Conservation (phyloP, 2,329 filamentous ascomycete genomes). For the Aspergillus fumigatus region DNA sequence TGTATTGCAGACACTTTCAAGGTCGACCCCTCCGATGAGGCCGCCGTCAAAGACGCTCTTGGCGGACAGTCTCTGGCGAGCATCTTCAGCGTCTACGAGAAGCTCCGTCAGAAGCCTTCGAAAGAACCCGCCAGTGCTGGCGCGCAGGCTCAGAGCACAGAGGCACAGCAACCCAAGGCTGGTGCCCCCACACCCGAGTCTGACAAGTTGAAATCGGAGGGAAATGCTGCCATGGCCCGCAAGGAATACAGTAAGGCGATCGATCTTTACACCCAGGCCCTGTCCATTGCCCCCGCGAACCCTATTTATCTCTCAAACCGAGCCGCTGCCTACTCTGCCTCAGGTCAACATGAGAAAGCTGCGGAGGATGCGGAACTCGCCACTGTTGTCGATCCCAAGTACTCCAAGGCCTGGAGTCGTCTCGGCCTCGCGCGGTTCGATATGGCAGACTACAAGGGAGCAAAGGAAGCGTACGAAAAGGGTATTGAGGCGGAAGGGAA, state of each 20-base stretch:
- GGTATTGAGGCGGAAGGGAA: slow-evolving; percentile 93
- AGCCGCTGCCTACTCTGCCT: slow-evolving; percentile 84
- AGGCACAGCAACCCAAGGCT: slow-evolving; percentile 33
- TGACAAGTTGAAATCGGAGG: slow-evolving; percentile 81
- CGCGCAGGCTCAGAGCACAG: slow-evolving; percentile 39
- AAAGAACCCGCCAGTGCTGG: slow-evolving; percentile 41
- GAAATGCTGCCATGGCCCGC: slow-evolving; percentile 90
- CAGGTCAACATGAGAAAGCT: slow-evolving; percentile 77
- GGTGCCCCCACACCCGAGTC: slow-evolving; percentile 60
- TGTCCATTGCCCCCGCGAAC: slow-evolving; percentile 75
- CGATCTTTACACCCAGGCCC: slow-evolving; percentile 80
- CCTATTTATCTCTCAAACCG: slow-evolving; percentile 97
- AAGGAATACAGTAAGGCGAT: slow-evolving; percentile 86
- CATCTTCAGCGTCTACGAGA: slow-evolving; percentile 96
- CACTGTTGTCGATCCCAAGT: slow-evolving; percentile 79
- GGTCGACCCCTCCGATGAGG: slow-evolving; percentile 75
- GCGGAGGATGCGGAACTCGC: slow-evolving; percentile 86
- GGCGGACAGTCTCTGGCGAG: slow-evolving; percentile 81
- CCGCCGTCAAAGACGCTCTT: slow-evolving; percentile 69
- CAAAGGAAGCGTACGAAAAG: slow-evolving; percentile 89
- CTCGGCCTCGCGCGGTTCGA: slow-evolving; percentile 89
- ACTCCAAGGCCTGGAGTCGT: slow-evolving; percentile 96
- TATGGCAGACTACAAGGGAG: slow-evolving; percentile 81
- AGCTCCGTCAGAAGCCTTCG: slow-evolving; percentile 66
- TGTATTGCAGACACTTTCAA: slow-evolving; percentile 96